A percentile compares a stretch with the other conserved stretches of the same genome.
Conservation (phyloP, 768 basidiomycete species). For the Boletus speciosus region DNA sequence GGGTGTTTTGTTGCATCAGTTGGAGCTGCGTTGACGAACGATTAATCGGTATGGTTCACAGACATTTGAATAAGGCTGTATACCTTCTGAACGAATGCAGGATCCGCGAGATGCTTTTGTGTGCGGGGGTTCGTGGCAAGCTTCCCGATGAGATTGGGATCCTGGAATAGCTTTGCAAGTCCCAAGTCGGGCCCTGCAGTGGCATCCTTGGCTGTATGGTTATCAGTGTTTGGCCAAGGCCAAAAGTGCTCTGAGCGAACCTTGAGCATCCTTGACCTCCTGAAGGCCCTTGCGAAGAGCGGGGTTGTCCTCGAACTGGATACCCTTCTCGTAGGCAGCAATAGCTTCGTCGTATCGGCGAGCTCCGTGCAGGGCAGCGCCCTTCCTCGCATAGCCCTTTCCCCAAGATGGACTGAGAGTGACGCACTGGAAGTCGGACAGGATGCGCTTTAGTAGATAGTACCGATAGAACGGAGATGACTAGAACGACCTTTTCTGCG, state of each 20-base stretch:
- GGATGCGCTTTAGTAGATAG: constrained; percentile 2
- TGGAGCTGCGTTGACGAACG: constrained; percentile 43
- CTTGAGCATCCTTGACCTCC: constrained; percentile 83
- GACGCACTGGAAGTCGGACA: constrained; percentile 54
- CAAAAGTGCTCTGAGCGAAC: constrained; percentile 34
- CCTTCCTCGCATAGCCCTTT: constrained; percentile 89
- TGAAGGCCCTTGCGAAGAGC: constrained; percentile 83
- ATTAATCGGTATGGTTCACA: not conserved
- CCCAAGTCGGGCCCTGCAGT: constrained; percentile 47
- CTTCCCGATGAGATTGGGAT: constrained; percentile 80
- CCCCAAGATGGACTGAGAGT: constrained; percentile 77
- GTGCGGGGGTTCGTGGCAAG: constrained; percentile 87
- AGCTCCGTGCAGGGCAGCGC: constrained; percentile 87
- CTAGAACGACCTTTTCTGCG: constrained; percentile 71
- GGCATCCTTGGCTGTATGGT: constrained; percentile 34
- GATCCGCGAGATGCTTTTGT: constrained; percentile 77
- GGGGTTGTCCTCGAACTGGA: constrained; percentile 79
- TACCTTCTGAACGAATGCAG: constrained; percentile 73
- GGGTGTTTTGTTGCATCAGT: constrained; percentile 66
- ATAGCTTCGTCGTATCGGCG: constrained; percentile 80
- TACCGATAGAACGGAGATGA: not conserved
- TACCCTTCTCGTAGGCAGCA: constrained; percentile 74
- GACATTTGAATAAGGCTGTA: not conserved
- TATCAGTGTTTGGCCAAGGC: not conserved
- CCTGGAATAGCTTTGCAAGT: constrained; percentile 74